Base-by-base conservation (phyloP, 2,329 filamentous ascomycete genomes). In the Claviceps paspali region DNA sequence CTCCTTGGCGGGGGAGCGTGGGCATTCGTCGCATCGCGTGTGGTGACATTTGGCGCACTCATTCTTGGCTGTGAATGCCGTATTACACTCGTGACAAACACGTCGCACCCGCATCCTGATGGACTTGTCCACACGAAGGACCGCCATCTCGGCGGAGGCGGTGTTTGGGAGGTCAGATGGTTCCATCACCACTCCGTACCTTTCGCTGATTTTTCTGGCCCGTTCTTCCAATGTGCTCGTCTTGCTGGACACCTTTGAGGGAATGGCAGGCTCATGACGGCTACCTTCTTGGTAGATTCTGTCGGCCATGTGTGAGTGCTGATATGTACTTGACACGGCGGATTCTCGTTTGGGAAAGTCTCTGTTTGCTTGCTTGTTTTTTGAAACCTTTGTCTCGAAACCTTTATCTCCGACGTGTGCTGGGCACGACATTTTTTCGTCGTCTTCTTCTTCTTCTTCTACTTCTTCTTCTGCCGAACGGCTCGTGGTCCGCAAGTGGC, bases 1-100 rank as follows among this genome's bases (percentile, higher is more conserved):
- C 46, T 72, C 75, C 61, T 77, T 76, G 37, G 71, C 64, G 24
- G 86, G 86, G 49, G 80, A 74, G 38, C 83, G 76, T 21, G 76
- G 73, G 55, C 87, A 95, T 51, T 81, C 76, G 52, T 74, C 80
- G 70, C 87, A 95, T 46, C 83, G 75, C 33, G 66, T 65, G 60
- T 95, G 87, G 47, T 81, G 70, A 62, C 87, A 95, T 46, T 73
- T 73, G 45, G 68, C 58, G 59, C 87, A 94, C 41, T 79, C 67
- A 60, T 79, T 85, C 49, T 79, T 73, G 15, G 70, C 58, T 39
- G 80, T 78, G 54, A 88, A 93, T 18, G 72, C 71, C 11, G 79
- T 73, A 41, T 77, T 72, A 63, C 87, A 95, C 47, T 73, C 69
- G 59, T 94, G 87, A 58, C 87, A 95, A 44, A 72, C 78, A 47